phyloP scores from a whole-genome alignment of 805 yeast species.

The Barnettozyma sp. region DNA sequence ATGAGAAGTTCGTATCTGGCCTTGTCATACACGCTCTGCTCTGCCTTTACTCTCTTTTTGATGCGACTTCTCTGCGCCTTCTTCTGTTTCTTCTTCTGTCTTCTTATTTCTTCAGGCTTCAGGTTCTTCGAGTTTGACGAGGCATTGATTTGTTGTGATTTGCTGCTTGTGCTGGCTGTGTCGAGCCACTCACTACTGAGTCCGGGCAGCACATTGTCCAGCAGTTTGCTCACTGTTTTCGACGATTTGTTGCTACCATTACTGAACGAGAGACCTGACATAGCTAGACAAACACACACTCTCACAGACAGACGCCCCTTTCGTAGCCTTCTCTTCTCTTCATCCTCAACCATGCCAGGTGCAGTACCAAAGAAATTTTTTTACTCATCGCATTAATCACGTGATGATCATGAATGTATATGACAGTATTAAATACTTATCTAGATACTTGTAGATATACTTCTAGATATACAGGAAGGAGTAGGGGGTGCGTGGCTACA shows the following conservation, averaged over 20 bases:
- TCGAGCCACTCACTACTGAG: too few species aligned
- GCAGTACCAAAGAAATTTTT: too few species aligned
- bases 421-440: too few species aligned
- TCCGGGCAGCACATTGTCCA: constrained; percentile 33
- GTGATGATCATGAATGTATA: too few species aligned
- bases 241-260: constrained; percentile 12
- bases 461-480: too few species aligned
- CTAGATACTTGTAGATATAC: too few species aligned
- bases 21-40: constrained; percentile 23
- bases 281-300: too few species aligned
- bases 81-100: constrained; percentile 30
- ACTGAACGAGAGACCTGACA: constrained; percentile 9
- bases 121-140: constrained; percentile 27
- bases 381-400: too few species aligned
- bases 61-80: constrained; percentile 23
- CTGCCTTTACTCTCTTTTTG: constrained; percentile 17
- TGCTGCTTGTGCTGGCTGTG: constrained; percentile 7
- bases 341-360: too few species aligned
- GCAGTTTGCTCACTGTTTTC: constrained; percentile 36
- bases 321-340: too few species aligned
- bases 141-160: constrained; percentile 34
- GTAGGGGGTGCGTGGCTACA: too few species aligned
- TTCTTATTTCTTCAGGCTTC: constrained; percentile 29
- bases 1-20: constrained; percentile 31
- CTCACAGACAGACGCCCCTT: too few species aligned